A percentile compares a stretch with the other conserved stretches of the same genome.
phyloP scores from a whole-genome alignment of 176 grass and related monocot genomes.

The Alloteropsis semialata region DNA sequence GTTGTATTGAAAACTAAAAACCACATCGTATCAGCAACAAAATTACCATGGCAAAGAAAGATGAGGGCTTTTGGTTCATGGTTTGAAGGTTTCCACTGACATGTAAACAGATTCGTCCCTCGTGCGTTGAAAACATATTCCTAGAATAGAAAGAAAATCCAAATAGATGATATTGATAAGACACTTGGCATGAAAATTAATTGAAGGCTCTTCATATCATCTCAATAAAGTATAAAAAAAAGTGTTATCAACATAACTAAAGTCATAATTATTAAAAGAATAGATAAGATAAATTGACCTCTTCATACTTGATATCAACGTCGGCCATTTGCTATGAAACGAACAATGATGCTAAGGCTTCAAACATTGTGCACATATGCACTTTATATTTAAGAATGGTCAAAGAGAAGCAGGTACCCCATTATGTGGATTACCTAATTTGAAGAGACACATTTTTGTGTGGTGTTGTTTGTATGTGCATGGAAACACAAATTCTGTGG shows the following conservation, averaged over 20 bases:
- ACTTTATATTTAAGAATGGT: not conserved
- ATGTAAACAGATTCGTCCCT: constrained; percentile 56
- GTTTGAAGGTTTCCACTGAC: constrained; percentile 52
- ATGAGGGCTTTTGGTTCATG: constrained; percentile 62
- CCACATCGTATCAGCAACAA: not conserved
- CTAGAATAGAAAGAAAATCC: constrained; percentile 14
- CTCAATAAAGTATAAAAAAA: not conserved
- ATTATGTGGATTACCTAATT: not conserved
- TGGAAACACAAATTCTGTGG: not conserved
- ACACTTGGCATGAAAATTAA: not conserved
- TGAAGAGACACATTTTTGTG: not conserved
- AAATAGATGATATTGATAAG: not conserved
- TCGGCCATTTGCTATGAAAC: constrained; percentile 6
- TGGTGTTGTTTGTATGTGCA: not conserved
- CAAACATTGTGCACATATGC: not conserved
- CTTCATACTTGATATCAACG: constrained; percentile 49
- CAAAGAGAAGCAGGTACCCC: not conserved
- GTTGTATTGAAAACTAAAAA: not conserved
- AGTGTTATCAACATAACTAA: not conserved
- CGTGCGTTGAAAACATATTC: constrained; percentile 53
- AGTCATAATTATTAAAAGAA: not conserved
- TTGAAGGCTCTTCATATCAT: not conserved
- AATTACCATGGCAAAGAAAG: constrained; percentile 74
- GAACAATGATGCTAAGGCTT: not conserved
- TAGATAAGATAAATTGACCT: constrained; percentile 35